These are phyloP conservation scores for Colletotrichum chrysophilum DNA, from an alignment of 2,329 filamentous ascomycete species.

Conservation along the genomic window DNA sequence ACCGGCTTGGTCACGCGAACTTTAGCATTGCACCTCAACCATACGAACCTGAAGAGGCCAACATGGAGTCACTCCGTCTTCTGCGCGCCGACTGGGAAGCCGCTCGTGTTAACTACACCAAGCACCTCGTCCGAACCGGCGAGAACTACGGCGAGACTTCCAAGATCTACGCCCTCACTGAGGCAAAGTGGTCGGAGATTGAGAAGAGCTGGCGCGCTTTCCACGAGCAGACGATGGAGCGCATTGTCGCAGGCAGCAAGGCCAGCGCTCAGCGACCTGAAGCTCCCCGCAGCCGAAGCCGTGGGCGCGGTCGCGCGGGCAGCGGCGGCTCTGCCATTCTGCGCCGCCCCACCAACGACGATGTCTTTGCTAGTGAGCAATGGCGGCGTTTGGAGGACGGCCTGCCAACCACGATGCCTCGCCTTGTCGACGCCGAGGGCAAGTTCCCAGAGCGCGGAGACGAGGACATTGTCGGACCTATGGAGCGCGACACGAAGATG, in stretches of 20 bases:
- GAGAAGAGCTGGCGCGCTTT: slow-evolving; percentile 76
- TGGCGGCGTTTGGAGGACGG: slow-evolving; percentile 56
- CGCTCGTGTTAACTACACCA: slow-evolving; percentile 85
- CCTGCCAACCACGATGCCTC: slow-evolving; percentile 69
- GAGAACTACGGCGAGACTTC: slow-evolving; percentile 92
- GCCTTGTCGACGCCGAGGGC: slow-evolving; percentile 73
- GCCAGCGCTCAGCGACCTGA: slow-evolving; percentile 32
- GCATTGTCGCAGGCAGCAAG: slow-evolving; percentile 46
- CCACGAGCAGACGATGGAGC: slow-evolving; percentile 68
- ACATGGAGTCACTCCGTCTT: slow-evolving; percentile 61
- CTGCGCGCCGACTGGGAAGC: slow-evolving; percentile 82
- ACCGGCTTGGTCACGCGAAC: slow-evolving; percentile 88
- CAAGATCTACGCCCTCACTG: slow-evolving; percentile 84
- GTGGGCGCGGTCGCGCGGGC: slow-evolving; percentile 44
- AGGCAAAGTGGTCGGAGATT: slow-evolving; percentile 86
- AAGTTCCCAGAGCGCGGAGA: slow-evolving; percentile 91
- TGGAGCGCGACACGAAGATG: slow-evolving; percentile 70
- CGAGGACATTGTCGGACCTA: slow-evolving; percentile 91
- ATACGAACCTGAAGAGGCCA: slow-evolving; percentile 70
- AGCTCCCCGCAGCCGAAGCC: slow-evolving; percentile 42
- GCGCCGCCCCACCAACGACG: slow-evolving; percentile 38
- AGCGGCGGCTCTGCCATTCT: slow-evolving; percentile 40
- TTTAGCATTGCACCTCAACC: slow-evolving; percentile 87
- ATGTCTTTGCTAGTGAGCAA: slow-evolving; percentile 46
- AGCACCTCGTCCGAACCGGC: slow-evolving; percentile 84